Percentiles rank a stretch among this genome's conserved stretches.
Evolutionary conservation across 345 rosid genomes (phyloP).

Genomic region (Lepidium africanum): DNA sequence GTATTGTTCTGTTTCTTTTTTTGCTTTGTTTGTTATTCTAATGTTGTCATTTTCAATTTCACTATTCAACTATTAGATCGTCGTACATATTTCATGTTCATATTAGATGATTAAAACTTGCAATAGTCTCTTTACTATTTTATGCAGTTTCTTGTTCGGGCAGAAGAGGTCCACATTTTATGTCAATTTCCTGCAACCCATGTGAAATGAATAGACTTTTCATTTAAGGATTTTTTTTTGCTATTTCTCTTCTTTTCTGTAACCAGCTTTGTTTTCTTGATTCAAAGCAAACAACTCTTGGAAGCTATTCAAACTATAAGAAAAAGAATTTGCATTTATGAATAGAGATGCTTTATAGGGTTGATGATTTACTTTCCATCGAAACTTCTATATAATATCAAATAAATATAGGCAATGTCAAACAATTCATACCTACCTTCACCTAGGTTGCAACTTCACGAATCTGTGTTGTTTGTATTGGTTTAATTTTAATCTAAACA

Average conservation of each 20-base stretch:
- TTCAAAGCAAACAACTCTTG: not conserved
- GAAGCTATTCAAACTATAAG: not conserved
- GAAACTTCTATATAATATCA: too few relatives aligned
- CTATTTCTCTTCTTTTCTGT: not conserved
- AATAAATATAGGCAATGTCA: too few relatives aligned
- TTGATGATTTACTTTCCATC: too few relatives aligned
- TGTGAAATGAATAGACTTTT: constrained; percentile 19
- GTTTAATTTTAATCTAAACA: too few relatives aligned
- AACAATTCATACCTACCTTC: too few relatives aligned
- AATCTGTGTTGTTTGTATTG: too few relatives aligned
- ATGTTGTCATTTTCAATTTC: constrained; percentile 1
- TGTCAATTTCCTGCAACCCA: constrained; percentile 7
- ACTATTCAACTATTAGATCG: not conserved
- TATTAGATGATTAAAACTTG: not conserved
- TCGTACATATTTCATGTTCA: constrained; percentile 5
- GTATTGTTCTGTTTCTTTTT: not conserved
- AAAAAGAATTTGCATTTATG: not conserved
- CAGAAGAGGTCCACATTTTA: constrained; percentile 15
- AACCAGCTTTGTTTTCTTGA: not conserved
- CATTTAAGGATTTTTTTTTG: not conserved
- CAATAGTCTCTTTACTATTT: not conserved
- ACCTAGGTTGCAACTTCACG: too few relatives aligned
- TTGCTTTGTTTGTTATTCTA: not conserved
- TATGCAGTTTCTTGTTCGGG: not conserved
- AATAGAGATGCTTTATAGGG: not conserved